phyloP scores from a whole-genome alignment of 306 rosid species.

The Mucuna pruriens region DNA sequence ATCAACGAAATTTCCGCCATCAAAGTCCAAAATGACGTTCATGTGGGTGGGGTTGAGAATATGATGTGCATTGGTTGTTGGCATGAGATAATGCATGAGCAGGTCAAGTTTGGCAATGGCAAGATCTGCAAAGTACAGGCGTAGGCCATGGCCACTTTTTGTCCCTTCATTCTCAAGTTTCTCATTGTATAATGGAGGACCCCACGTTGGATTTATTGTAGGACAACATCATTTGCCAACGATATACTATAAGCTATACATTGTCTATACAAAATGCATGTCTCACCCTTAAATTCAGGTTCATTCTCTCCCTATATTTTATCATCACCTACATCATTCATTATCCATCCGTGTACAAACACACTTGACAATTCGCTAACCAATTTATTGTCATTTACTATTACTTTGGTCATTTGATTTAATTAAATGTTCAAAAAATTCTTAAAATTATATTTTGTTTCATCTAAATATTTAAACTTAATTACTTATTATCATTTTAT shows the following conservation, averaged over 20 bases:
- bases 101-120: background rate
- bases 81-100: background rate
- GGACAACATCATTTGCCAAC: too few species aligned
- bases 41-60: background rate
- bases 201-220: background rate
- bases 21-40: background rate
- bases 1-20: background rate
- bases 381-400: too few species aligned
- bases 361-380: background rate
- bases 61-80: background rate
- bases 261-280: too few species aligned
- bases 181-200: background rate
- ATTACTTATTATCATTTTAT: too few species aligned
- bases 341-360: background rate
- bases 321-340: background rate
- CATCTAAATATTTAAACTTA: too few species aligned
- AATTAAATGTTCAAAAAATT: too few species aligned
- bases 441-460: too few species aligned
- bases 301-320: too few species aligned
- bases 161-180: background rate
- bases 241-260: too few species aligned
- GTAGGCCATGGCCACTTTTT: background rate
- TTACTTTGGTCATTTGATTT: too few species aligned
- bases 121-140: slow-evolving; percentile 3
- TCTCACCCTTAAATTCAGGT: too few species aligned